These are phyloP conservation scores for Cavenderia fasciculata DNA, from an alignment of 78 protist genomes.

Conservation along the genomic window DNA sequence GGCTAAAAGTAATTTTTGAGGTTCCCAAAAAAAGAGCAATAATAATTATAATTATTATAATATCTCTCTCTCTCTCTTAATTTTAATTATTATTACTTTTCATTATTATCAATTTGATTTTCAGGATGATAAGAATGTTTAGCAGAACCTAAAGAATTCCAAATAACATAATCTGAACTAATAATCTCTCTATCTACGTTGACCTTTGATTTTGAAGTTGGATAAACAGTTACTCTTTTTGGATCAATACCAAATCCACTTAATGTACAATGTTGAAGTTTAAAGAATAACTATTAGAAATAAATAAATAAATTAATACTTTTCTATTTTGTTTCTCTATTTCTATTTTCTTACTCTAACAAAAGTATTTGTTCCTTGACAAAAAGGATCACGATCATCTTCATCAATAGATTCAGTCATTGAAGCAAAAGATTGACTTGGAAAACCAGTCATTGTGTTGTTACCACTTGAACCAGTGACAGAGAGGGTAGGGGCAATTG, in stretches of 20 bases:
- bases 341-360: not conserved
- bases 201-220: conserved; percentile 54
- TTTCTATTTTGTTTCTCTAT: not conserved
- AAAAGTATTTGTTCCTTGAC: conserved; percentile 33
- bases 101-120: no score
- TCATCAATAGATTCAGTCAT: conserved; percentile 3
- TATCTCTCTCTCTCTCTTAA: no score
- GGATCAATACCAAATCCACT: conserved; percentile 48
- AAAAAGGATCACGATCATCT: conserved; percentile 61
- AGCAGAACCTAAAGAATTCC: conserved; percentile 58
- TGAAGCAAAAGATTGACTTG: conserved; percentile 31
- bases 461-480: conserved; percentile 41
- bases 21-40: no score
- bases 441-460: conserved; percentile 14
- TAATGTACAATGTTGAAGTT: conserved; percentile 19
- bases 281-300: conserved; percentile 4
- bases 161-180: conserved; percentile 58
- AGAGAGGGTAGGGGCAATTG: conserved; percentile 53
- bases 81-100: no score
- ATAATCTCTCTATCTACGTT: conserved; percentile 50
- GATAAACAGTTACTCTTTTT: conserved; percentile 56
- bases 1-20: no score
- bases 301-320: not conserved
- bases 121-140: conserved; percentile 22
- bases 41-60: no score